phyloP scores from a whole-genome alignment of 108 stramenopile genomes.

The Pseudonitzschia multiseries region DNA sequence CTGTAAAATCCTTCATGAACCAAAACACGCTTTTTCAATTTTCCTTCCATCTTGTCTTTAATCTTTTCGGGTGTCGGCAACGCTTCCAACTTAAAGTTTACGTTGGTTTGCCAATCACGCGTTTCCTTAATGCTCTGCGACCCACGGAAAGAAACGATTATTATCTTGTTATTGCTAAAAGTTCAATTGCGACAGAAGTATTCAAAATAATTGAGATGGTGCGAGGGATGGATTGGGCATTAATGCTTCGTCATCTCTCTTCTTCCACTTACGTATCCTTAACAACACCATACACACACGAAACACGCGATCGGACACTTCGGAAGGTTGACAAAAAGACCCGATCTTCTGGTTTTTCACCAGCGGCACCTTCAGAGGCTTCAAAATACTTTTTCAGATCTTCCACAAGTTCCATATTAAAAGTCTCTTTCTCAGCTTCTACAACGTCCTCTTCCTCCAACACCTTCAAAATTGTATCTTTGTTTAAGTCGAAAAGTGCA shows the following conservation, averaged over 20 bases:
- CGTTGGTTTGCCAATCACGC: conserved; percentile 9
- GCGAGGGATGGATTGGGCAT: background rate
- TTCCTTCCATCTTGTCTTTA: background rate
- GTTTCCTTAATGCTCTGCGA: background rate
- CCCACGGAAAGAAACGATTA: conserved; percentile 1
- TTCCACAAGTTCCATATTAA: background rate
- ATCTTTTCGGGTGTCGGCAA: background rate
- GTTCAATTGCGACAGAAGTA: background rate
- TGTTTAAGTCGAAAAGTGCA: background rate
- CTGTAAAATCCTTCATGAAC: conserved; percentile 4
- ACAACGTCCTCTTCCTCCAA: background rate
- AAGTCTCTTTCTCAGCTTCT: background rate
- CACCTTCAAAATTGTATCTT: background rate
- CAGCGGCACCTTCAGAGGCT: background rate
- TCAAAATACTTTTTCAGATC: background rate
- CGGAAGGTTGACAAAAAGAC: background rate
- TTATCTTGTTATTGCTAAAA: background rate
- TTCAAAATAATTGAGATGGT: background rate
- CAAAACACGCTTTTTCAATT: background rate
- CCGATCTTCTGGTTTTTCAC: background rate
- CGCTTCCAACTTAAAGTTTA: background rate
- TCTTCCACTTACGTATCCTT: conserved; percentile 2
- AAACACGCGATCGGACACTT: background rate
- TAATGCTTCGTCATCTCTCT: background rate
- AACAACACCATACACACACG: conserved; percentile 1